These are phyloP conservation scores for Camellia sinensis DNA, from an alignment of 148 eudicot genomes.

Conservation along the genomic window DNA sequence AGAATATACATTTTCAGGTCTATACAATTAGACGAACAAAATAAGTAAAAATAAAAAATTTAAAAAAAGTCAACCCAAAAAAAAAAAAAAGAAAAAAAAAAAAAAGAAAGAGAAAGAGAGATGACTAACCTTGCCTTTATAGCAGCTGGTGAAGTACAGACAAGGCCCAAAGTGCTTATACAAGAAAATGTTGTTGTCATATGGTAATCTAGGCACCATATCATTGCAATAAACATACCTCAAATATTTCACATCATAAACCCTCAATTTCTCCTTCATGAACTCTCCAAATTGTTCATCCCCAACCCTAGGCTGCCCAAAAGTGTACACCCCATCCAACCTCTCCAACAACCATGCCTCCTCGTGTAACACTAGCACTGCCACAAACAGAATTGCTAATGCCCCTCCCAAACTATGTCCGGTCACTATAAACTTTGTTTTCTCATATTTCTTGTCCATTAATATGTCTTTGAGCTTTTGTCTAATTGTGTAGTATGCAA, in stretches of 20 bases:
- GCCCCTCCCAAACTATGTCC: slow-evolving; percentile 90
- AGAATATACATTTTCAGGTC: no score
- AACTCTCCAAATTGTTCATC: slow-evolving; percentile 61
- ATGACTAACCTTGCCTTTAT: slow-evolving; percentile 50
- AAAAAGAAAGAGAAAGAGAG: slow-evolving; percentile 5
- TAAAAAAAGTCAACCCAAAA: no score
- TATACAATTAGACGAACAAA: no score
- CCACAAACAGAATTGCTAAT: slow-evolving; percentile 56
- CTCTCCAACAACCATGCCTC: slow-evolving; percentile 48
- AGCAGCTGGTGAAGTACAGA: slow-evolving; percentile 50
- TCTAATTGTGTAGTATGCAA: slow-evolving; percentile 62
- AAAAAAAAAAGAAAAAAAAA: no score
- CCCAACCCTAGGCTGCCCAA: slow-evolving; percentile 84
- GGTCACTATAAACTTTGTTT: slow-evolving; percentile 52
- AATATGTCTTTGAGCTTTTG: slow-evolving; percentile 32
- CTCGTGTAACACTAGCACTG: slow-evolving; percentile 49
- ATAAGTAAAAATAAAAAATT: no score
- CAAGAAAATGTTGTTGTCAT: slow-evolving; percentile 47
- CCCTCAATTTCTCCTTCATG: slow-evolving; percentile 51
- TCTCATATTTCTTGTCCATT: slow-evolving; percentile 19
- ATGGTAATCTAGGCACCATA: slow-evolving; percentile 73
- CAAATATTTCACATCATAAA: slow-evolving; percentile 46
- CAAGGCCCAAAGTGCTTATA: slow-evolving; percentile 77
- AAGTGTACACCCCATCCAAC: slow-evolving; percentile 73
- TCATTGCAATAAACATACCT: slow-evolving; percentile 77